Evolutionary conservation across 108 stramenopile species (phyloP), one percentile per base, ranked within the genome.

Genomic region (Skeletonema potamos): DNA sequence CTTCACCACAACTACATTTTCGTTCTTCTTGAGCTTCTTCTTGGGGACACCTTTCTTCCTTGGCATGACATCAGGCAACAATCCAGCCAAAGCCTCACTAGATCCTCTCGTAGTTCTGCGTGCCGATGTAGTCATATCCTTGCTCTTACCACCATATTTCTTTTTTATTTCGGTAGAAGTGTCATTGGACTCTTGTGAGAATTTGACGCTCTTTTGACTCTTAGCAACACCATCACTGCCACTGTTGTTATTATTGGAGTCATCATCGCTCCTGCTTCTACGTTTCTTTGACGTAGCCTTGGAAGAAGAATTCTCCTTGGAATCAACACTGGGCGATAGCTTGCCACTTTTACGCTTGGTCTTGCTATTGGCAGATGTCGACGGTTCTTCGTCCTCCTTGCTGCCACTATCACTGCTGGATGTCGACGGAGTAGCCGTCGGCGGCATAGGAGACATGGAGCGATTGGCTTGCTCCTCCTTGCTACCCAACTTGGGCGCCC

Each of bases 1-100:
- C 54, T 83, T 77, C 20, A 89, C 78, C 34, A 84, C 74, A n/a
- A 67, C 72, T 22, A 86, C 84, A 58, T 74, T 72, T 4, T 76
- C 82, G 55, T 82, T 48, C 56, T 84, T 72, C 61, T 71, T 76
- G 30, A 62, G 69, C 64, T 55, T 69, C 58, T 77, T 83, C 20
- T 29, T 60, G 39, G 72, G 68, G 48, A 55, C 48, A 24, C 26
- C 34, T 27, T 62, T 75, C 33, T 68, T 75, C 22, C 48, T 5
- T 22, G 48, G 48, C 48, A 51, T 51, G 22, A 51, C 39, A 46
- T 59, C 39, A 46, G 54, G 48, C 59, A 37, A 44, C 29, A 57
- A 26, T 58, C 67, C 33, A n/a, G 66, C 24, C 60, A 33, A 36
- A 68, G 66, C 66, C 48, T 61, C 58, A 43, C 70, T 60, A 27